A percentile compares a stretch with the other conserved stretches of the same genome.
Evolutionary conservation across 192 early-diverging fungal genomes (phyloP).

Genomic region (Rhizophagus prolifer): DNA sequence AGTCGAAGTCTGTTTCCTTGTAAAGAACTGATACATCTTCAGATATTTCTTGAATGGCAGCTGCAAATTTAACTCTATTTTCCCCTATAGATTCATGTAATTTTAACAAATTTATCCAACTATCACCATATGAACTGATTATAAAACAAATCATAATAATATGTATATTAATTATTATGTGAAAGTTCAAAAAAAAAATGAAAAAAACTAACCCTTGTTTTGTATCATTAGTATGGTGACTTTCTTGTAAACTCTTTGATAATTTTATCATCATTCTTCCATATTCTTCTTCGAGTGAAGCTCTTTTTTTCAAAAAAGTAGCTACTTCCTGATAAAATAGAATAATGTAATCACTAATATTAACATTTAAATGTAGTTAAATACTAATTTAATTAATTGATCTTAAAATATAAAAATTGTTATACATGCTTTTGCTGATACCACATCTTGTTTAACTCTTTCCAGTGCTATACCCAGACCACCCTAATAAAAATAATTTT

Average conservation of each 20-base stretch:
- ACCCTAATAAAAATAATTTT: constrained; percentile 44
- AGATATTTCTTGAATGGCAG: constrained; percentile 67
- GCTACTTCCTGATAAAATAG: constrained; percentile 60
- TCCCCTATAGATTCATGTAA: constrained; percentile 84
- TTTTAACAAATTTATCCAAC: constrained; percentile 74
- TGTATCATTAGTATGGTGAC: constrained; percentile 52
- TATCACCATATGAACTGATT: constrained; percentile 67
- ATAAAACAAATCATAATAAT: neutral
- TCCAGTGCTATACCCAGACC: constrained; percentile 67
- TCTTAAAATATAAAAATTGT: neutral
- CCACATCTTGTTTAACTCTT: constrained; percentile 65
- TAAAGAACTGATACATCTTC: constrained; percentile 73
- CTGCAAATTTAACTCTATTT: constrained; percentile 75
- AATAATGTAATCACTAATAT: neutral
- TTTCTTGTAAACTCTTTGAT: constrained; percentile 58
- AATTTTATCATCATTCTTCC: constrained; percentile 77
- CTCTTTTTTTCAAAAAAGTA: constrained; percentile 83
- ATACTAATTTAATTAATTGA: neutral
- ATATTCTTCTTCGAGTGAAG: constrained; percentile 90
- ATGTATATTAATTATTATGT: neutral
- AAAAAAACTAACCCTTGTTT: constrained; percentile 49
- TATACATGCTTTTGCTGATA: constrained; percentile 61
- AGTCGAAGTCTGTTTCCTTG: constrained; percentile 67
- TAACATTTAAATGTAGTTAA: neutral
- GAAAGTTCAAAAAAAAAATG: neutral